Evolutionary conservation across 2,329 filamentous ascomycete species (phyloP), one percentile per base, ranked within the genome.

Genomic region (Zasmidium cellare): DNA sequence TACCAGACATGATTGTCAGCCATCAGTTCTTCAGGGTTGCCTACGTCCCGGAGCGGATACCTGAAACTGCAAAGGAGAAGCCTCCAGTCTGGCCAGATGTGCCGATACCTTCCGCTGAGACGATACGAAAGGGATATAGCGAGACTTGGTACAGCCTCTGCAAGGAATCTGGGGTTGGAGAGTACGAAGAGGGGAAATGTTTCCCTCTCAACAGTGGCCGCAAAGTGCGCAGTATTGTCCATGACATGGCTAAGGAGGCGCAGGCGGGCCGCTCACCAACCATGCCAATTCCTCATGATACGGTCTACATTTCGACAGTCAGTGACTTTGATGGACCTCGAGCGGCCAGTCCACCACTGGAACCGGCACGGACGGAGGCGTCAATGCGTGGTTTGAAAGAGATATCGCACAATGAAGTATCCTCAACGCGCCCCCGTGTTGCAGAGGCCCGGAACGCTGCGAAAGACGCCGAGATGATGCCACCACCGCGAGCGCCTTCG

Each of bases 11-110:
- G 49, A 92, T 94, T 67, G 87, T 93, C 44, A 85, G 89, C 64
- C 90, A 94, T 69, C 80, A 85, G 5, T 94, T 93, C 74, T 94
- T 94, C 78, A 85, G 84, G 53, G 82, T 87, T 25, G 89, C 89
- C 14, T 91, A 87, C 73, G 85, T 93, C 72, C 91, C 90, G 2
- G 64, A 76, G 9, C 71, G 75, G 19, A 76, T 83, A 28, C 79
- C 79, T 16, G 71, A 72, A 6, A 71, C 69, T 6, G 80, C 78
- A 56, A 75, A 77, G 46, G 76, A 74, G 20, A 73, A 74, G 48
- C 71, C 77, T 20, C 81, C 81, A 2, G 74, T 72, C 44, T 83
- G 79, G 78, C 67, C 76, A 2, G 77, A 77, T 22, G 72, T 76
- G 25, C 70, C 73, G 3, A 70, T 78, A 19, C 77, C 78, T 1